Base-by-base conservation (phyloP, 495 filamentous ascomycete genomes). In the Articulospora tetracladia region DNA sequence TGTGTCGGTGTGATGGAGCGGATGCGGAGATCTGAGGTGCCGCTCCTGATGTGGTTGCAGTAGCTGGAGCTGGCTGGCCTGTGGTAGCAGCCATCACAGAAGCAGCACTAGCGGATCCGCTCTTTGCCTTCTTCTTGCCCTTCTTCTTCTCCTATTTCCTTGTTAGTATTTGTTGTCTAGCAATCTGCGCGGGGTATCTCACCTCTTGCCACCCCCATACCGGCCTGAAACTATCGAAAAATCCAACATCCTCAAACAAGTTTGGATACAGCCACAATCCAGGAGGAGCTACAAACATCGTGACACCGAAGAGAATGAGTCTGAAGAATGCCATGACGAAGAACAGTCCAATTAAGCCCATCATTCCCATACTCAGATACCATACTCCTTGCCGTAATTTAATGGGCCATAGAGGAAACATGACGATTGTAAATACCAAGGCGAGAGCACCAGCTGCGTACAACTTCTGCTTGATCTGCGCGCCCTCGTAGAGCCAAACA, bases 161-260 rank as follows among this genome's bases (percentile, higher is more conserved):
- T n/a, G 19, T 66, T 80, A 70, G 69, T 72, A 66, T 69, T 32
- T 27, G 24, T 51, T 23, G 3, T 54, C 19, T 12, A n/a, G 25
- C 3, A 50, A 60, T 25, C 61, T 11, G n/a, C 27, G 24, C 11
- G 46, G 10, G 39, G 17, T 0, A 28, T 30, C 80, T 66, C 73
- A 96, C 94, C 87, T 98, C 92, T 73, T 98, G 94, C 95, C 95
- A 99, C 53, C 90, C 95, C 93, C 95, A 98, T 32, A 94, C 72
- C 25, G 95, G 95, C 74, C 88, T 88, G 79, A 99, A 99, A 73
- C 90, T 95, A 62, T 99, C 95, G 68, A 98, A 88, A 74, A 99
- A 97, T 8, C 93, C 94, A 47, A 99, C 95, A 70, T 99, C 95
- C 73, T 98, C 95, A 75, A 97, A 99, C 22, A 99, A 72, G 70